Percentiles rank a stretch among this genome's conserved stretches.
Conservation (phyloP, 129 eudicot genomes). For the Mikania micrantha region DNA sequence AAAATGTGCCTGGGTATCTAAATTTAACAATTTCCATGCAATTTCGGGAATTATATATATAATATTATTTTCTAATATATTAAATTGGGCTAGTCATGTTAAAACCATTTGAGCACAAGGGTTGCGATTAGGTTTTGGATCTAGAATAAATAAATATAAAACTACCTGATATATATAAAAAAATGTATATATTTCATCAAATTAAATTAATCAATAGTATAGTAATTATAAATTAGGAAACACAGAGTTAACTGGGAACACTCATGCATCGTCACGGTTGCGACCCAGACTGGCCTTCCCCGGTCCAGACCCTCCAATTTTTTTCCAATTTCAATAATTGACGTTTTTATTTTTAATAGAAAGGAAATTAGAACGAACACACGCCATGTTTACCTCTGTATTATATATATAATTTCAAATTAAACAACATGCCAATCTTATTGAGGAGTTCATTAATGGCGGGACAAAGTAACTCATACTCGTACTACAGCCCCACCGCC, state of each 20-base stretch:
- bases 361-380: not conserved
- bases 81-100: no score
- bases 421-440: not conserved
- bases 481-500: slow-evolving; percentile 58
- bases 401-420: slow-evolving; percentile 1
- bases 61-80: no score
- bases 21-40: no score
- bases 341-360: not conserved
- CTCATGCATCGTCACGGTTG: slow-evolving; percentile 9
- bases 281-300: slow-evolving; percentile 23
- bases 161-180: no score
- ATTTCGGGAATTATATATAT: no score
- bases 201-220: no score
- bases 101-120: no score
- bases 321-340: not conserved
- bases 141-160: no score
- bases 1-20: no score
- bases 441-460: slow-evolving; percentile 35
- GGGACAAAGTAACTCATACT: slow-evolving; percentile 42
- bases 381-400: slow-evolving; percentile 3
- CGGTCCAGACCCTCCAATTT: slow-evolving; percentile 16
- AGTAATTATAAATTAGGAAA: not conserved
- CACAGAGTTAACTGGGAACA: slow-evolving; percentile 6
- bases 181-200: no score
- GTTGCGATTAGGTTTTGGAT: no score